Evolutionary conservation across 305 asterid genomes (phyloP).

Genomic region (Fraxinus paxiana): DNA sequence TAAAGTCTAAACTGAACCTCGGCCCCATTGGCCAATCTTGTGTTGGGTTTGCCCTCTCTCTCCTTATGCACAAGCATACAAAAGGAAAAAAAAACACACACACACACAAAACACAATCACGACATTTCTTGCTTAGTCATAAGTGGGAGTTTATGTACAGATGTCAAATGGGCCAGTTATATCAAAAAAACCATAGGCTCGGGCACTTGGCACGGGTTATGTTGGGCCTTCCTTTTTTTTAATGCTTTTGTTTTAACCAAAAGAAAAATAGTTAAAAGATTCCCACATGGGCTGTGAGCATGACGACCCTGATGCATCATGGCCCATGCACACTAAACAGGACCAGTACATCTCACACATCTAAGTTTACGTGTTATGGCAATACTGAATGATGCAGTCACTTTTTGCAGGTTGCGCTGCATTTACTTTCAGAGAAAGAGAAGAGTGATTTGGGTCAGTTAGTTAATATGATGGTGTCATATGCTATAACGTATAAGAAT

Average conservation of each 20-base stretch:
- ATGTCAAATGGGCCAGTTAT: background rate
- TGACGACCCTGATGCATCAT: background rate
- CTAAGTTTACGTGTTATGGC: background rate
- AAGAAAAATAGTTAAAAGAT: background rate
- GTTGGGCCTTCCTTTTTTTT: background rate
- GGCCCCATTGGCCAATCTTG: background rate
- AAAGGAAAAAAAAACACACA: background rate
- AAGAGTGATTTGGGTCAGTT: conserved; percentile 56
- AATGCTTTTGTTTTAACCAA: background rate
- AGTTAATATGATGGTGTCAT: conserved; percentile 79
- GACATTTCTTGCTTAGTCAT: background rate
- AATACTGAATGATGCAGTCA: conserved; percentile 28
- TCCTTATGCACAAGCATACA: background rate
- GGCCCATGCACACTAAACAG: background rate
- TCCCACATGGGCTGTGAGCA: background rate
- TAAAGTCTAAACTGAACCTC: background rate
- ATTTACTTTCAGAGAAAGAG: conserved; percentile 80
- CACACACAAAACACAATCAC: background rate
- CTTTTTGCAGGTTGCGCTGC: conserved; percentile 67
- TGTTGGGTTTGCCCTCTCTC: background rate
- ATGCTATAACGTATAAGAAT: conserved; percentile 75
- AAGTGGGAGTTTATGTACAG: background rate
- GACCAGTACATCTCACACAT: background rate
- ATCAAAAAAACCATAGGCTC: background rate
- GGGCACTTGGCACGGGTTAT: background rate